Evolutionary conservation across 2,329 filamentous ascomycete genomes (phyloP).

Genomic region (Cryphonectria radicalis): DNA sequence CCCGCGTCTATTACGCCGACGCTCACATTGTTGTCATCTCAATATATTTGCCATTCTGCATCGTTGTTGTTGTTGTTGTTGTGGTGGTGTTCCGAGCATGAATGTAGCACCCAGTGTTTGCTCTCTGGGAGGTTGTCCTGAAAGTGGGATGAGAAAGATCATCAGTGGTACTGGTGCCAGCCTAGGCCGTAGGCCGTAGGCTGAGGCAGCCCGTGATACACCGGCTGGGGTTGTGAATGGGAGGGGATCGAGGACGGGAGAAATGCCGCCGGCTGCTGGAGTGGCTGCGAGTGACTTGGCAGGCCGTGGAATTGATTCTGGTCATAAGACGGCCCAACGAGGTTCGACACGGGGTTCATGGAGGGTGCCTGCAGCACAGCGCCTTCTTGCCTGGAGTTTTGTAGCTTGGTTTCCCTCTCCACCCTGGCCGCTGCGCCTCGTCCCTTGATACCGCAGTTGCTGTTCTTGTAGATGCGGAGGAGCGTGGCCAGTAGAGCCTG

Average conservation of each 20-base stretch:
- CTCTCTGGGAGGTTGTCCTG: not conserved
- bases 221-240: slow-evolving; percentile 12
- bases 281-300: slow-evolving; percentile 16
- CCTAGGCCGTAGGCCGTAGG: slow-evolving; percentile 24
- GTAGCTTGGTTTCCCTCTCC: slow-evolving; percentile 41
- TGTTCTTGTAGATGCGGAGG: slow-evolving; percentile 88
- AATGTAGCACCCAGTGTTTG: not conserved
- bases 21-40: not conserved
- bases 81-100: not conserved
- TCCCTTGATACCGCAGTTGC: slow-evolving; percentile 98
- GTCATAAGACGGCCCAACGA: slow-evolving; percentile 33
- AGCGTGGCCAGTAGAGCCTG: slow-evolving; percentile 85
- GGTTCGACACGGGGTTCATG: slow-evolving; percentile 36
- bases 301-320: slow-evolving; percentile 20
- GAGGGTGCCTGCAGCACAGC: slow-evolving; percentile 28
- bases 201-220: slow-evolving; percentile 24
- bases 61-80: not conserved
- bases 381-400: slow-evolving; percentile 3
- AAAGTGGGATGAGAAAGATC: not conserved
- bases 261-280: slow-evolving; percentile 10
- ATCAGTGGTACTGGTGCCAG: slow-evolving; percentile 25
- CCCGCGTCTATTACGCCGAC: not conserved
- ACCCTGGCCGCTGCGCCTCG: slow-evolving; percentile 80
- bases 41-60: not conserved
- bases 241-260: slow-evolving; percentile 15